Percentiles rank a stretch among this genome's conserved stretches.
phyloP scores from a whole-genome alignment of 2,329 filamentous ascomycete species.

The Penicillium sp. region DNA sequence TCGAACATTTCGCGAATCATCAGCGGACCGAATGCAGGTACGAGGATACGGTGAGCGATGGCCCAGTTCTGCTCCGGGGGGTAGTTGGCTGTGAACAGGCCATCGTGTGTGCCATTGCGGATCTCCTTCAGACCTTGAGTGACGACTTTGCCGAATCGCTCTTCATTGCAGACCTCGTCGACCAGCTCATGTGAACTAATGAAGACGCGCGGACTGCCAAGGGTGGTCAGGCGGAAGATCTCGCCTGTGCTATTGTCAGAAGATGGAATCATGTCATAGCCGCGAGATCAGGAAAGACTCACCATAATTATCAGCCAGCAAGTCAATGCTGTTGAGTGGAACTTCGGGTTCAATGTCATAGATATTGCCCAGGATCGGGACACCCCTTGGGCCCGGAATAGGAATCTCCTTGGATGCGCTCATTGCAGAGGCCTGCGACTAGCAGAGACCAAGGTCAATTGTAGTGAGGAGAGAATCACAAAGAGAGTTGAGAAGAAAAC shows the following conservation, averaged over 20 bases:
- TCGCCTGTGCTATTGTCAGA: conserved; percentile 45
- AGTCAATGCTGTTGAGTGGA: conserved; percentile 56
- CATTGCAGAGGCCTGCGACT: conserved; percentile 15
- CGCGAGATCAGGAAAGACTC: conserved; percentile 14
- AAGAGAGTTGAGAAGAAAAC: not conserved
- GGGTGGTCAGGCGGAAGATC: conserved; percentile 60
- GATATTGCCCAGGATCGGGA: conserved; percentile 68
- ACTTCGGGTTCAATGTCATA: conserved; percentile 62
- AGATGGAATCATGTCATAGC: not conserved
- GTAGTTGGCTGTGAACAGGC: conserved; percentile 62
- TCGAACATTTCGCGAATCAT: conserved; percentile 48
- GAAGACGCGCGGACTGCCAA: conserved; percentile 50
- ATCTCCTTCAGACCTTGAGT: conserved; percentile 55
- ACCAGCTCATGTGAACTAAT: conserved; percentile 57
- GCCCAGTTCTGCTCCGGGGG: conserved; percentile 60
- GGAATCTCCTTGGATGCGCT: conserved; percentile 22
- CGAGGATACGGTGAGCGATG: conserved; percentile 56
- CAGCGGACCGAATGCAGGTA: conserved; percentile 52
- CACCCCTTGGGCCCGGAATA: conserved; percentile 66
- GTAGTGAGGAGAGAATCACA: not conserved
- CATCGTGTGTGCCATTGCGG: conserved; percentile 63
- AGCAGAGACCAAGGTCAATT: not conserved
- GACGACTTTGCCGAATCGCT: conserved; percentile 63
- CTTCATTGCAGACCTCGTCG: conserved; percentile 66
- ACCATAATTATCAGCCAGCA: conserved; percentile 68